These are phyloP conservation scores for Blastocystis hominis DNA, from an alignment of 352 stramenopile genomes.

Conservation along the genomic window DNA sequence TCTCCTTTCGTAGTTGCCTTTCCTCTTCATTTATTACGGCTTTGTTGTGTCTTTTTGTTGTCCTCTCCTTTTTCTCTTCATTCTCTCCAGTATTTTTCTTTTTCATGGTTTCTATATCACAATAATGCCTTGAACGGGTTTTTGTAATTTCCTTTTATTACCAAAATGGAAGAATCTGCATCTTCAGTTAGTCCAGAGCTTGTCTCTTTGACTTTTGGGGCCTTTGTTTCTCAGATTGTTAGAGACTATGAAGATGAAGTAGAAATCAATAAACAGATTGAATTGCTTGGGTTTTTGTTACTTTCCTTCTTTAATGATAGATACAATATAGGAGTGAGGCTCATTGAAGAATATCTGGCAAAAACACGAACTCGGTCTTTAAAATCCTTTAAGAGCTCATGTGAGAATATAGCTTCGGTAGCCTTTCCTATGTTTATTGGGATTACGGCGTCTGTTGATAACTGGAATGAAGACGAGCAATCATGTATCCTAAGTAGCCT, in stretches of 20 bases:
- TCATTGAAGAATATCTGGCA: slow-evolving; percentile 92
- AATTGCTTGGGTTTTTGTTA: slow-evolving; percentile 61
- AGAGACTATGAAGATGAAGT: slow-evolving; percentile 87
- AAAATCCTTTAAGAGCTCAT: slow-evolving; percentile 77
- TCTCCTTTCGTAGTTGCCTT: not conserved
- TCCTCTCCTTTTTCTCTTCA: not conserved
- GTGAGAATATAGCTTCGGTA: slow-evolving; percentile 85
- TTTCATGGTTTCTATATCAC: not conserved
- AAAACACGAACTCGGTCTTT: slow-evolving; percentile 66
- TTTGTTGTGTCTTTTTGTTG: not conserved
- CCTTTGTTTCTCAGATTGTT: slow-evolving; percentile 87
- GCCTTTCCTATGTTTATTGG: slow-evolving; percentile 95
- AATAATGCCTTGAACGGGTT: not conserved
- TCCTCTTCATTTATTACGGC: not conserved
- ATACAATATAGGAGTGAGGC: slow-evolving; percentile 87
- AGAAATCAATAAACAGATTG: slow-evolving; percentile 85
- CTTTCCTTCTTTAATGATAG: slow-evolving; percentile 61
- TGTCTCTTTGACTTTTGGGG: slow-evolving; percentile 91
- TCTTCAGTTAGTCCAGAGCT: slow-evolving; percentile 82
- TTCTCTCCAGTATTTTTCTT: not conserved
- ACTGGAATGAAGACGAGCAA: slow-evolving; percentile 79
- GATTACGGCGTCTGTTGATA: slow-evolving; percentile 78
- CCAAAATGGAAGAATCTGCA: not conserved
- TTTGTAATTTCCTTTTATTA: not conserved
- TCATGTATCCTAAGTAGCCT: slow-evolving; percentile 76